Evolutionary conservation across 2,329 filamentous ascomycete species (phyloP).

Genomic region (Penicillium sp.): DNA sequence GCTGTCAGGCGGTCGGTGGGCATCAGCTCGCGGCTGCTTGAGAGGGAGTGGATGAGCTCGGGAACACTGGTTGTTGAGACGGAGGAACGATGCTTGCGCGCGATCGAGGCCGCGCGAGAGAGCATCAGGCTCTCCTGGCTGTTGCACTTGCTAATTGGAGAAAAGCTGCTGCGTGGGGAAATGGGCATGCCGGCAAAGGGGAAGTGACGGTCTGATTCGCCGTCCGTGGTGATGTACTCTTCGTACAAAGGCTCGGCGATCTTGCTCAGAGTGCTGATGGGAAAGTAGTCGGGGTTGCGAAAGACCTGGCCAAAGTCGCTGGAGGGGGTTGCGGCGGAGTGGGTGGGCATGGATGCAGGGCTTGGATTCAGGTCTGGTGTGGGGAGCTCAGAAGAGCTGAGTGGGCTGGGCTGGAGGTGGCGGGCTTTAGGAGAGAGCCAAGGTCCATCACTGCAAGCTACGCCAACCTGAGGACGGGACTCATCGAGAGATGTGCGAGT

Average conservation of each 20-base stretch:
- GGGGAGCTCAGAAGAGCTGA: slow-evolving; percentile 27
- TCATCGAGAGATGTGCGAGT: slow-evolving; percentile 41
- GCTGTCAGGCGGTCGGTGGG: slow-evolving; percentile 25
- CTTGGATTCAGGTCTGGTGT: slow-evolving; percentile 37
- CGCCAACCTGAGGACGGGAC: slow-evolving; percentile 15
- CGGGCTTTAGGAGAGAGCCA: slow-evolving; percentile 15
- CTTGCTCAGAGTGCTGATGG: slow-evolving; percentile 35
- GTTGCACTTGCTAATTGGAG: slow-evolving; percentile 57
- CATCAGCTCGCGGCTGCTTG: slow-evolving; percentile 42
- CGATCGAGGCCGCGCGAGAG: slow-evolving; percentile 50
- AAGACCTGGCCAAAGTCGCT: slow-evolving; percentile 30
- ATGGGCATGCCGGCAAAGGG: slow-evolving; percentile 44
- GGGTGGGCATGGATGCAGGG: slow-evolving; percentile 31
- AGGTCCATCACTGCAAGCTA: slow-evolving; percentile 15
- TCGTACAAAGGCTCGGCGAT: slow-evolving; percentile 39
- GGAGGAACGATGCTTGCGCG: slow-evolving; percentile 50
- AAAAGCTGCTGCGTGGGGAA: slow-evolving; percentile 51
- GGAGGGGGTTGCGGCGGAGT: slow-evolving; percentile 34
- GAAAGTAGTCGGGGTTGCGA: slow-evolving; percentile 27
- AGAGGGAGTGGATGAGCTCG: slow-evolving; percentile 45
- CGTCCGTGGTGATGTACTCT: slow-evolving; percentile 47
- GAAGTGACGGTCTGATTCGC: slow-evolving; percentile 50
- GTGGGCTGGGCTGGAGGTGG: slow-evolving; percentile 22
- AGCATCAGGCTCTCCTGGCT: slow-evolving; percentile 59
- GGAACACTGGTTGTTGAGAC: slow-evolving; percentile 49